These are phyloP conservation scores for Tuber umbilicatum DNA, from an alignment of 495 filamentous ascomycete species.

Conservation along the genomic window DNA sequence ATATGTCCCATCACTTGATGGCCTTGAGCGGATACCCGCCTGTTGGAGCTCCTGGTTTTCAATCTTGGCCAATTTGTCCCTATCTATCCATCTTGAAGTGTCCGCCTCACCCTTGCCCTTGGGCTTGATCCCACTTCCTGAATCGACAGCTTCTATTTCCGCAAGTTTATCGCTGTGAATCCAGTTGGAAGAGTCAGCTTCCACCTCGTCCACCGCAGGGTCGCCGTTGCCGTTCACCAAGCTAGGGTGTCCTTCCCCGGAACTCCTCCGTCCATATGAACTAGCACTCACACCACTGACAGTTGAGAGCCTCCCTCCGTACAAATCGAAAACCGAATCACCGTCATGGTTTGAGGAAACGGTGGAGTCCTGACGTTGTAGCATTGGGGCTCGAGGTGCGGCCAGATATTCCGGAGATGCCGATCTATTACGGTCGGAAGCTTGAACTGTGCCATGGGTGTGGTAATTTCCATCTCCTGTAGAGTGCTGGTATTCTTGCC, in stretches of 20 bases:
- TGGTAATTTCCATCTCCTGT: conserved; percentile 28
- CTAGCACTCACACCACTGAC: conserved; percentile 23
- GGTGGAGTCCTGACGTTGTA: conserved; percentile 38
- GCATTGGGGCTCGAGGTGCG: conserved; percentile 31
- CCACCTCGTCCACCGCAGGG: conserved; percentile 12
- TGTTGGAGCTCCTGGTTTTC: conserved; percentile 88
- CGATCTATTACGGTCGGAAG: conserved; percentile 20
- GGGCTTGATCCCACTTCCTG: conserved; percentile 43
- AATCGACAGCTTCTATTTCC: conserved; percentile 49
- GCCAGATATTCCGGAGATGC: conserved; percentile 35
- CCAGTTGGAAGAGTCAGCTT: conserved; percentile 67
- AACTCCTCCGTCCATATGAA: conserved; percentile 2
- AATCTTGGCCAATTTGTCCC: conserved; percentile 89
- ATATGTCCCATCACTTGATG: conserved; percentile 51
- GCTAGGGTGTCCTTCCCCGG: conserved; percentile 29
- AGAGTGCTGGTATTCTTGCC: conserved; percentile 19
- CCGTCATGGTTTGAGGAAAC: conserved; percentile 41
- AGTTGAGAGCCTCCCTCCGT: conserved; percentile 37
- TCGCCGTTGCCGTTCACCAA: conserved; percentile 27
- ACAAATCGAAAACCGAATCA: conserved; percentile 41
- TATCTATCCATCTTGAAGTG: conserved; percentile 81
- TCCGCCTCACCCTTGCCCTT: conserved; percentile 51
- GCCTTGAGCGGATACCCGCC: conserved; percentile 65
- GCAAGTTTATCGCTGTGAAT: conserved; percentile 91
- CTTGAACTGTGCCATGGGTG: conserved; percentile 5